Conservation (phyloP, 1,284 basidiomycete genomes). For the Phylloporus sp. region DNA sequence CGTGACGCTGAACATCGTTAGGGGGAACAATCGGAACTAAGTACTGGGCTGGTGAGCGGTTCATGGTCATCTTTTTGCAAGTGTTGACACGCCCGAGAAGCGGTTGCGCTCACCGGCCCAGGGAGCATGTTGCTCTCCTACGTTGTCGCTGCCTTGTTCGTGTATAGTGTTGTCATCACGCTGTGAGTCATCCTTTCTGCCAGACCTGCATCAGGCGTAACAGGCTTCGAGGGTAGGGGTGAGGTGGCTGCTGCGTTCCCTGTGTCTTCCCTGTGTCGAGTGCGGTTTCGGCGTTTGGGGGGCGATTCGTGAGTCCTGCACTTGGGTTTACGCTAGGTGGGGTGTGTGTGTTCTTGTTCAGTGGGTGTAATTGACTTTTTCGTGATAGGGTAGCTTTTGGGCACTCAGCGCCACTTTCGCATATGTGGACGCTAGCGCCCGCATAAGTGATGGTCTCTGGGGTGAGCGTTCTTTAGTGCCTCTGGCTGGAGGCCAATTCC, state of each 20-base stretch:
- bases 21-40: slow-evolving; percentile 54
- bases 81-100: slow-evolving; percentile 30
- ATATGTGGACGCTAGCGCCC: too few species aligned
- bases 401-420: too few species aligned
- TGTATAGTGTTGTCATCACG: slow-evolving; percentile 61
- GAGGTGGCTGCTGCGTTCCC: slow-evolving; percentile 54
- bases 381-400: too few species aligned
- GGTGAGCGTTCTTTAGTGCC: too few species aligned
- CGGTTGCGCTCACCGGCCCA: slow-evolving; percentile 54
- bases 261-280: slow-evolving; percentile 60
- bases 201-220: not conserved
- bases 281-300: slow-evolving; percentile 58
- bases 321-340: slow-evolving; percentile 61
- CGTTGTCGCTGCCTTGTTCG: slow-evolving; percentile 57
- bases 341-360: not conserved
- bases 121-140: slow-evolving; percentile 60
- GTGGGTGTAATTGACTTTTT: not conserved
- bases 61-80: not conserved
- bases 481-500: too few species aligned
- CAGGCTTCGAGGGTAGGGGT: slow-evolving; percentile 38
- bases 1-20: not conserved
- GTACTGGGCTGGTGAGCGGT: slow-evolving; percentile 49
- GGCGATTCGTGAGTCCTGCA: slow-evolving; percentile 57
- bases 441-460: too few species aligned
- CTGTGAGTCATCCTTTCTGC: slow-evolving; percentile 43